phyloP scores from a whole-genome alignment of 176 grass and related monocot species.

The Aechmea fasciata region DNA sequence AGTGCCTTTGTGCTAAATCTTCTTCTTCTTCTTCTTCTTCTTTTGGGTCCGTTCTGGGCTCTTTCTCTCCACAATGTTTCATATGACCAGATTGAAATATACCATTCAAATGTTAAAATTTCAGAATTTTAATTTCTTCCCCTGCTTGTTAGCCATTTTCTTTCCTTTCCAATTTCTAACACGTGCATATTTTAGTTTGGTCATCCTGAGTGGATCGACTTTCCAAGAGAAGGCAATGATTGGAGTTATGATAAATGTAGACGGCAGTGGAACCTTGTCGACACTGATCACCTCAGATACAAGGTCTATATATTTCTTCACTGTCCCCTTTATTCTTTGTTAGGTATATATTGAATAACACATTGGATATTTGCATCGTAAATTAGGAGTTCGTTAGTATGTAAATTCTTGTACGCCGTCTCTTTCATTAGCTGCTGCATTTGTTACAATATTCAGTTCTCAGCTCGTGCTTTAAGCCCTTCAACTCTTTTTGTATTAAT shows the following conservation, averaged over 20 bases:
- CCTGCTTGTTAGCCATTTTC: conserved; percentile 2
- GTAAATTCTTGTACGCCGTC: too few relatives aligned
- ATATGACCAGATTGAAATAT: too few relatives aligned
- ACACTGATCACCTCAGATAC: conserved; percentile 87
- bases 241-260: conserved; percentile 99
- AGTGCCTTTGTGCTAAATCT: too few relatives aligned
- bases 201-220: conserved; percentile 98
- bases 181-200: conserved; percentile 62
- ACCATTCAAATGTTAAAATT: too few relatives aligned
- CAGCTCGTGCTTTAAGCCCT: too few relatives aligned
- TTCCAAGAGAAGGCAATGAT: conserved; percentile 87
- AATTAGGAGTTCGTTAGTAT: too few relatives aligned
- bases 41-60: too few relatives aligned
- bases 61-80: too few relatives aligned
- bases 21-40: too few relatives aligned
- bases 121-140: conserved; percentile 20
- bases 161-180: neutral
- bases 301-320: conserved; percentile 47
- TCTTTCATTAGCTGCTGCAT: too few relatives aligned
- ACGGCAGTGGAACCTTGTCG: conserved; percentile 87
- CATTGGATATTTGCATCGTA: neutral
- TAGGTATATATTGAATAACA: neutral
- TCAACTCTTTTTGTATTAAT: too few relatives aligned
- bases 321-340: neutral
- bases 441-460: too few relatives aligned